phyloP scores from a whole-genome alignment of 169 alveolate species.

The Plasmodium gonderi region DNA sequence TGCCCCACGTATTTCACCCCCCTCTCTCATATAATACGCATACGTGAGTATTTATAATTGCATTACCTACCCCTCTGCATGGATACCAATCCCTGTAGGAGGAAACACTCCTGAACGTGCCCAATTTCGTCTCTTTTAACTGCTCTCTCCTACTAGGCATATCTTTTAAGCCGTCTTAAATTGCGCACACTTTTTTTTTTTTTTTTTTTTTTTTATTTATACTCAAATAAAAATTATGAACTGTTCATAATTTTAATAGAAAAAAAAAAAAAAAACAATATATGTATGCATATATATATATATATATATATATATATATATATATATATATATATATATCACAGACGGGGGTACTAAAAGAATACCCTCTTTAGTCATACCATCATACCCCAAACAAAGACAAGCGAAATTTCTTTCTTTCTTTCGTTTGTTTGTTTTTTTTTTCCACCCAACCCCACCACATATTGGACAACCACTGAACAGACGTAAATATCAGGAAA shows the following conservation, averaged over 20 bases:
- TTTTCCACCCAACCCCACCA: too few relatives aligned
- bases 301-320: too few relatives aligned
- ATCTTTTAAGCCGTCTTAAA: neutral
- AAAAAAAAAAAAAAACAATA: constrained; percentile 1
- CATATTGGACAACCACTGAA: too few relatives aligned
- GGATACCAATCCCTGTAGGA: neutral
- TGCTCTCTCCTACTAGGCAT: neutral
- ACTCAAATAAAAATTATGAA: constrained; percentile 11
- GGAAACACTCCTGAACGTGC: neutral
- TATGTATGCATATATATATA: too few relatives aligned
- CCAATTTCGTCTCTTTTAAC: neutral
- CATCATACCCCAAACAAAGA: too few relatives aligned
- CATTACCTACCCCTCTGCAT: neutral
- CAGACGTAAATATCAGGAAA: constrained; percentile 1
- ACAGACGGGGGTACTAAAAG: too few relatives aligned
- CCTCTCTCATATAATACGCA: neutral
- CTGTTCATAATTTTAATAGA: constrained; percentile 3
- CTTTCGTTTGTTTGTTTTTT: too few relatives aligned
- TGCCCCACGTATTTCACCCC: neutral
- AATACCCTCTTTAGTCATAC: too few relatives aligned
- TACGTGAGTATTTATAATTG: neutral
- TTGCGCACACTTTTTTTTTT: constrained; percentile 13
- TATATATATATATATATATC: too few relatives aligned
- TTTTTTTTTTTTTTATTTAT: neutral
- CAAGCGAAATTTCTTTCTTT: too few relatives aligned